Evolutionary conservation across 2,329 filamentous ascomycete genomes (phyloP), one percentile per base, ranked within the genome.

Genomic region (Zymoseptoria ardabiliae): DNA sequence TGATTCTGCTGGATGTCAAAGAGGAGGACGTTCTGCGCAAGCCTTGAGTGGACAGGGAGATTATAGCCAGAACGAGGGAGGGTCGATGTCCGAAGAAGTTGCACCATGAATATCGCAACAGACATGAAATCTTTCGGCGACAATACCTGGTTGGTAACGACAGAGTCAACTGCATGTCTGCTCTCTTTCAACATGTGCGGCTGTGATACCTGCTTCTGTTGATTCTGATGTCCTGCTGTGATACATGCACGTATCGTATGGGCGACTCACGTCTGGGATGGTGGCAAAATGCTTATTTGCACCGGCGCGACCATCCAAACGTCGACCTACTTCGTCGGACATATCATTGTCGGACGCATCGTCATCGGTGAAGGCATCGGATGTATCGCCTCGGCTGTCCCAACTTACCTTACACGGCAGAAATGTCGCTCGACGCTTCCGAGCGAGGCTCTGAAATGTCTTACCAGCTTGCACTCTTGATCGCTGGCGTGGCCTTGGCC

Each of bases 1-100:
- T 87, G 84, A 68, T 87, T 50, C 72, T 86, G 1, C 69, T 85
- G 56, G 84, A 87, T 70, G 73, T 75, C 53, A 73, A 66, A 21
- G 76, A 79, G 58, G 72, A 74, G 10, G 78, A 82, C 41, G 61
- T 67, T 8, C 4, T 60, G 35, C n/a, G n/a, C 9, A 58, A 58
- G 21, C 11, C 21, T 7, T 49, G 10, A 50, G 22, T 7, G 5
- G 17, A 3, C 17, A 41, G 35, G 35, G 35, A 41, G 5, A 17
- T 41, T 41, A 8, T 30, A 30, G 28, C 8, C 28, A 11, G 2
- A 2, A 2, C 8, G 28, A 30, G 28, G n/a, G n/a, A n/a, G n/a
- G n/a, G n/a, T n/a, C n/a, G n/a, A n/a, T n/a, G n/a, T n/a, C n/a
- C n/a, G n/a, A n/a, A n/a, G n/a, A n/a, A n/a, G n/a, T n/a, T n/a